Evolutionary conservation across 2,329 filamentous ascomycete species (phyloP), one percentile per base, ranked within the genome.

Genomic region (Alternaria panax): DNA sequence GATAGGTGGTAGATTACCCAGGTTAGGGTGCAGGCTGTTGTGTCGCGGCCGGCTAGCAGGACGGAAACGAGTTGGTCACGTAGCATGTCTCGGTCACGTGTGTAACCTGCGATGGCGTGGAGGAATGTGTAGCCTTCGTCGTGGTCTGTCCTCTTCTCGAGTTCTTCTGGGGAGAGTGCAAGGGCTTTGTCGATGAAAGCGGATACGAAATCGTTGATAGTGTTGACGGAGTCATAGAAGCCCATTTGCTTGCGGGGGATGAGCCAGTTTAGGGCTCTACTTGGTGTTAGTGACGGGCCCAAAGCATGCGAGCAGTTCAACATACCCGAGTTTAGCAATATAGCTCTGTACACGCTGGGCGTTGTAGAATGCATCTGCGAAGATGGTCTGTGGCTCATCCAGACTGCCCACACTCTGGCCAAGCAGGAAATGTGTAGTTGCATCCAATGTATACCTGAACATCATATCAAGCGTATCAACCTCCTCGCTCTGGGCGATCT

Each of bases 1-100:
- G 89, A 86, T 2, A 97, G 84, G 77, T 97, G 92, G 77, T 95
- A 96, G 59, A 97, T 83, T 34, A 87, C 84, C 90, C 92, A 97
- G 0, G 88, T 90, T 0, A 97, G 84, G 0, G 91, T 92, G 16
- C 85, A 87, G 28, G 93, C 93, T 0, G 93, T 97, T 14, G 93
- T 97, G 77, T 97, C 93, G 22, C 91, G 86, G 12, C 92, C 93
- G 1, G 93, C 93, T 16, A 97, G 86, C 3, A 97, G 85, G 11
- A 97, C 86, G 43, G 70, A 73, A 22, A 77, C 85, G 47, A 97
- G 83, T 78, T 97, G 93, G 78, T 97, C 93, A 32, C 92, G 91
- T 14, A 97, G 85, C 4, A 92, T 86, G 54, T 84, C 85, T 24
- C 80, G 75, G 62, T 84, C 81, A 32, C 91, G 87, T 0, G 93